Evolutionary conservation across 2,329 filamentous ascomycete genomes (phyloP).

Genomic region (Thelonectria blattea): DNA sequence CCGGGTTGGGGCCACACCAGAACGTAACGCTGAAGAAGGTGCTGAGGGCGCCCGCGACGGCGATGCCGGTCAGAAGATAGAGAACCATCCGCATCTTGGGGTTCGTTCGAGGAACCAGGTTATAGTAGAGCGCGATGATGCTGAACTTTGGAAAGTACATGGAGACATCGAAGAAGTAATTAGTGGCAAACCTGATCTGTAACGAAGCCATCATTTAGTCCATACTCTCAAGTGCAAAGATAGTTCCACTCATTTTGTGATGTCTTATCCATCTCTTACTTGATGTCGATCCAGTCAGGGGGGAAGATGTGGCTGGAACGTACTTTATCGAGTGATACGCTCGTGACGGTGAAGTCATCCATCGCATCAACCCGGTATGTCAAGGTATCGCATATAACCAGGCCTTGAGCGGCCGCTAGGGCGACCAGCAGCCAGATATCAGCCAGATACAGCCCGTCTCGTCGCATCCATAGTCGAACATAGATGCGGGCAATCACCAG

Average conservation of each 20-base stretch:
- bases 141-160: slow-evolving; percentile 37
- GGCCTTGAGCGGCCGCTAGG: neutral
- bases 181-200: slow-evolving; percentile 28
- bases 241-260: no score
- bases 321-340: neutral
- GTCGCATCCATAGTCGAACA: slow-evolving; percentile 12
- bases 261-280: no score
- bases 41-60: slow-evolving; percentile 17
- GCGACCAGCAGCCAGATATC: slow-evolving; percentile 6
- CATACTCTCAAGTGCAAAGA: no score
- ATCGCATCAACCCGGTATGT: slow-evolving; percentile 5
- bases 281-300: no score
- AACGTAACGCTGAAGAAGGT: slow-evolving; percentile 30
- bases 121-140: slow-evolving; percentile 35
- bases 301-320: neutral
- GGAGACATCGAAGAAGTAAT: slow-evolving; percentile 36
- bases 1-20: slow-evolving; percentile 32
- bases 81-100: slow-evolving; percentile 26
- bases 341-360: neutral
- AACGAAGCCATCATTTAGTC: neutral
- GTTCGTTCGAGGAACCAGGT: slow-evolving; percentile 27
- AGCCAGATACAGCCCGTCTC: slow-evolving; percentile 9
- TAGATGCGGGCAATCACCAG: slow-evolving; percentile 11
- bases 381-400: slow-evolving; percentile 12
- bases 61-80: slow-evolving; percentile 24